Base-by-base conservation (phyloP, 441 rosid species). In the Populus hybrid region DNA sequence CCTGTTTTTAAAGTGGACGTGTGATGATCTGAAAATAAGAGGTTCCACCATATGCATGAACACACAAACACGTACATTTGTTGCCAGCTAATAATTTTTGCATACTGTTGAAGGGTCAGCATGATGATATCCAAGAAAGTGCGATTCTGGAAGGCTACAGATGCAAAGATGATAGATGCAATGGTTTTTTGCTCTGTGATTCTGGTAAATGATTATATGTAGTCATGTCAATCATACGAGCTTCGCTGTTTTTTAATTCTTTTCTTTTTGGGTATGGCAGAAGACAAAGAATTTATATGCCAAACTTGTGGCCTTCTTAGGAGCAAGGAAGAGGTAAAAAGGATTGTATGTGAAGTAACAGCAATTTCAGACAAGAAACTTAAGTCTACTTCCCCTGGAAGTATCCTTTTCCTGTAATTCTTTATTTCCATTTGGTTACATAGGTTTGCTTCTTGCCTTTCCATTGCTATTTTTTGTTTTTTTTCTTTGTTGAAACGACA, bases 101-200 rank as follows among this genome's bases (percentile, higher is more conserved):
- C 57, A 18, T 77, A 79, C 59, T 80, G 42, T 59, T 79, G 65
- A 81, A 93, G 98, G 98, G 98, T 75, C 90, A 84, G 70, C 77
- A 73, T 77, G 91, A 87, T 69, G 98, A 92, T 82, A 83, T 94
- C 73, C 84, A 86, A 87, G 98, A 94, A 84, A 91, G 94, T 90
- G 98, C 99, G 61, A 81, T 89, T 72, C 77, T 96, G 79, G 99
- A 96, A 90, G 98, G 99, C 76, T 96, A 92, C 84, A 84, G 91
- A 74, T 96, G 99, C 81, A 84, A 79, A 78, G 85, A 91, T 76
- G 85, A 85, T 65, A 74, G 73, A 75, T 96, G 98, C 88, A 72
- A 70, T 84, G 98, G 98, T 77, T 96, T 92, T 84, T 81, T 96
- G 88, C 92, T 94, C 77, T 87, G 91, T 76, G 95, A 89, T 80